Evolutionary conservation across 2,329 filamentous ascomycete genomes (phyloP).

Genomic region (Emmonsia crescens): DNA sequence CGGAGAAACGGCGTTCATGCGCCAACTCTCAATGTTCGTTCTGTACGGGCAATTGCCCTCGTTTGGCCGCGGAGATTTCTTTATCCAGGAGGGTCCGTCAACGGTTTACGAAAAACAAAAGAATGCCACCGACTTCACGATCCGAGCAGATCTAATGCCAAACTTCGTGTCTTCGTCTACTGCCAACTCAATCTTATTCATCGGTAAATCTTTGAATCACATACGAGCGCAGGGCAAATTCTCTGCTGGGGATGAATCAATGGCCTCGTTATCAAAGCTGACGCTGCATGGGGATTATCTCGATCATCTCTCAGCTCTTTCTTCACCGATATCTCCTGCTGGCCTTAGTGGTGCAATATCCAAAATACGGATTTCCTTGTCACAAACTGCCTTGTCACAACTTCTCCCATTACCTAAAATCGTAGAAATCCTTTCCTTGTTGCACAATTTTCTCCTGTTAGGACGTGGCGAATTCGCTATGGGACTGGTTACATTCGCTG

Average conservation of each 20-base stretch:
- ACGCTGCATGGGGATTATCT: conserved; percentile 32
- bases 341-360: conserved; percentile 62
- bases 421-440: conserved; percentile 61
- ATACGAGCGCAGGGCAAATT: conserved; percentile 47
- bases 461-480: conserved; percentile 85
- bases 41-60: conserved; percentile 74
- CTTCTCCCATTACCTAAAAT: conserved; percentile 69
- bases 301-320: conserved; percentile 54
- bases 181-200: conserved; percentile 76
- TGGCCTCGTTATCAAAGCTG: conserved; percentile 50
- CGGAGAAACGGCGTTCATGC: conserved; percentile 84
- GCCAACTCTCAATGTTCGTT: conserved; percentile 82
- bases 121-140: conserved; percentile 45
- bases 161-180: conserved; percentile 66
- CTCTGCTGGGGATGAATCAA: conserved; percentile 22
- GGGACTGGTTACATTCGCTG: conserved; percentile 73
- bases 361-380: conserved; percentile 68
- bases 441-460: conserved; percentile 80
- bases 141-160: conserved; percentile 55
- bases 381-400: conserved; percentile 70
- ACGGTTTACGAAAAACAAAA: conserved; percentile 28
- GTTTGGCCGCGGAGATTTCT: conserved; percentile 76
- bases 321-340: conserved; percentile 61
- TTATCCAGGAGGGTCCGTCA: conserved; percentile 48
- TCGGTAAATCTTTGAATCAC: conserved; percentile 80